These are phyloP conservation scores for Arthrobotrys megalospora DNA, from an alignment of 2,329 filamentous ascomycete genomes.

Conservation along the genomic window DNA sequence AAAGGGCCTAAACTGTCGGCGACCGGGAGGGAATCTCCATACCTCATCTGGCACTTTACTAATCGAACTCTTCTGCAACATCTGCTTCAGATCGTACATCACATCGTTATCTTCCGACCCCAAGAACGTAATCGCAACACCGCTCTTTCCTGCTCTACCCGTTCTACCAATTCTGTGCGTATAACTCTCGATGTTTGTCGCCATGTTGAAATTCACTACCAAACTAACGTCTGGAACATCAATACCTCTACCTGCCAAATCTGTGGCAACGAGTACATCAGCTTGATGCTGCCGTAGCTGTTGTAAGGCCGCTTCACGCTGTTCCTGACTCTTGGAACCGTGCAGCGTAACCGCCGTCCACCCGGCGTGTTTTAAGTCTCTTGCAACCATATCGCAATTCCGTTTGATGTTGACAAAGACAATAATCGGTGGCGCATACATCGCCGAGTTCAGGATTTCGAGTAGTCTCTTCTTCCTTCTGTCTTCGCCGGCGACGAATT, in stretches of 20 bases:
- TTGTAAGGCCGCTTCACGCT: slow-evolving; percentile 91
- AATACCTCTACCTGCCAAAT: slow-evolving; percentile 96
- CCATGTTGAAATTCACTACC: slow-evolving; percentile 99
- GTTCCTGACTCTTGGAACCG: slow-evolving; percentile 96
- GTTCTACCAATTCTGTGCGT: slow-evolving; percentile 97
- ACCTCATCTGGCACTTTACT: slow-evolving; percentile 86
- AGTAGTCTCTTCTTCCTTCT: slow-evolving; percentile 96
- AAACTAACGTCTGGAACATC: slow-evolving; percentile 94
- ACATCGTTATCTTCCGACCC: slow-evolving; percentile 91
- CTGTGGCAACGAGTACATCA: slow-evolving; percentile 93
- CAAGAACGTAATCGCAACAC: slow-evolving; percentile 95
- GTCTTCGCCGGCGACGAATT: slow-evolving; percentile 91
- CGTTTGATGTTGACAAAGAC: slow-evolving; percentile 99
- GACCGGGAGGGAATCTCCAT: slow-evolving; percentile 25
- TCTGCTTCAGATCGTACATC: slow-evolving; percentile 95
- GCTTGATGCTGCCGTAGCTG: slow-evolving; percentile 85
- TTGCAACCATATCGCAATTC: slow-evolving; percentile 94
- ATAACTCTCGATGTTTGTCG: slow-evolving; percentile 90
- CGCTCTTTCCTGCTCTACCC: slow-evolving; percentile 95
- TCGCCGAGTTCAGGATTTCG: slow-evolving; percentile 85
- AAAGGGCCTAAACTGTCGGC: slow-evolving; percentile 3
- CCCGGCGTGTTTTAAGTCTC: slow-evolving; percentile 94
- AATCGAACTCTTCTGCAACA: slow-evolving; percentile 90
- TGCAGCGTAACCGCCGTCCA: slow-evolving; percentile 92
- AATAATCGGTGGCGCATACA: slow-evolving; percentile 91